Evolutionary conservation across 208 protist genomes (phyloP).

Genomic region (Trypanosoma melophagium): DNA sequence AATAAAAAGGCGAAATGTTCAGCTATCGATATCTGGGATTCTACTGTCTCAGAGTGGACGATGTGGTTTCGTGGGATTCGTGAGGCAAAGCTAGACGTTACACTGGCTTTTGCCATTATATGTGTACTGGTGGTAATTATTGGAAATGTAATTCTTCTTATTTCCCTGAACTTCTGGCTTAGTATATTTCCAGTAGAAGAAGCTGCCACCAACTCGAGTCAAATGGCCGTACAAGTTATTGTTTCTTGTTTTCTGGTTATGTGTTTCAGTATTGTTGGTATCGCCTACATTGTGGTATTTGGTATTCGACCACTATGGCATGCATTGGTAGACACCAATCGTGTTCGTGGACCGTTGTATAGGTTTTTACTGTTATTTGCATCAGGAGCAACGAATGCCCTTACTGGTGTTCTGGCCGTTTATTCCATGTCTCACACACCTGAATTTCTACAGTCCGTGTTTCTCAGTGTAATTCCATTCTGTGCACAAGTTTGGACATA

Average conservation of each 20-base stretch:
- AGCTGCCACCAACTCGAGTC: slow-evolving; percentile 41
- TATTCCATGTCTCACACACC: slow-evolving; percentile 77
- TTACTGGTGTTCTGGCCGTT: slow-evolving; percentile 52
- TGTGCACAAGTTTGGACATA: slow-evolving; percentile 76
- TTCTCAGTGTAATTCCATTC: slow-evolving; percentile 76
- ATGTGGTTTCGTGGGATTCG: slow-evolving; percentile 43
- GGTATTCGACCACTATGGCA: slow-evolving; percentile 46
- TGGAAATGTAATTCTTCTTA: slow-evolving; percentile 76
- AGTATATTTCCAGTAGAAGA: slow-evolving; percentile 40
- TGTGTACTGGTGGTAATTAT: slow-evolving; percentile 67
- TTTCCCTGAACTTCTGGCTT: slow-evolving; percentile 81
- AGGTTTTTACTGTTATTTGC: slow-evolving; percentile 72
- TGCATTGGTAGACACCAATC: slow-evolving; percentile 54
- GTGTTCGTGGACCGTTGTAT: slow-evolving; percentile 46
- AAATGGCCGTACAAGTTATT: slow-evolving; percentile 77
- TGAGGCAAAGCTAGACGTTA: slow-evolving; percentile 26
- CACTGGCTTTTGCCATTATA: slow-evolving; percentile 64
- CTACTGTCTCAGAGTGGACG: slow-evolving; percentile 12
- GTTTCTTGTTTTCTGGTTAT: slow-evolving; percentile 49
- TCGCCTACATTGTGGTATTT: slow-evolving; percentile 41
- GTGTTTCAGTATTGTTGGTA: slow-evolving; percentile 38
- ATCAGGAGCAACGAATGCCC: slow-evolving; percentile 63
- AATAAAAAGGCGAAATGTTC: neutral
- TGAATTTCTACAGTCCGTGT: slow-evolving; percentile 74
- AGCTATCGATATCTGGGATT: neutral